Evolutionary conservation across 208 protist species (phyloP).

Genomic region (Wallacemonas collosoma): DNA sequence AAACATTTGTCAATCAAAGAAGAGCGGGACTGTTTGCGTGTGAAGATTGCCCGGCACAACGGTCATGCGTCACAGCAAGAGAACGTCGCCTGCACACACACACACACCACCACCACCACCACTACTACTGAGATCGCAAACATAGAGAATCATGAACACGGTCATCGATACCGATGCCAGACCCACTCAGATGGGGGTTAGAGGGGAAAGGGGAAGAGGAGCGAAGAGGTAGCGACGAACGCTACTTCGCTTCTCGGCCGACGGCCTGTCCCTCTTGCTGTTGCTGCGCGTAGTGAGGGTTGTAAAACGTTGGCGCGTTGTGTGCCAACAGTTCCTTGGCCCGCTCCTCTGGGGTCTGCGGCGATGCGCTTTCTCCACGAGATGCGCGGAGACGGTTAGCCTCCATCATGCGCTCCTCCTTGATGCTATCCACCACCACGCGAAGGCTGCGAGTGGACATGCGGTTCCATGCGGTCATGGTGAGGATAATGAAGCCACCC

Average conservation of each 20-base stretch:
- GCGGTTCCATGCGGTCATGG: slow-evolving; percentile 73
- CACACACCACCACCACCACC: too few relatives aligned
- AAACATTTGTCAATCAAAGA: too few relatives aligned
- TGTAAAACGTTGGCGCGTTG: slow-evolving; percentile 49
- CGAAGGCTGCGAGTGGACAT: slow-evolving; percentile 60
- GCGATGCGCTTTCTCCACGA: slow-evolving; percentile 2
- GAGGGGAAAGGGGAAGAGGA: not conserved
- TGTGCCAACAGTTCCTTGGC: slow-evolving; percentile 27
- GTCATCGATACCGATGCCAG: not conserved
- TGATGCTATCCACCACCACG: slow-evolving; percentile 60
- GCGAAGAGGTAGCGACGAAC: not conserved
- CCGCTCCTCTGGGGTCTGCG: slow-evolving; percentile 21
- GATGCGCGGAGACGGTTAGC: slow-evolving; percentile 45
- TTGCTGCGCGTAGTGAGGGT: slow-evolving; percentile 58
- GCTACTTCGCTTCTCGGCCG: not conserved
- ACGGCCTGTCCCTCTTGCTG: slow-evolving; percentile 31
- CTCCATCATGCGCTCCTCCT: slow-evolving; percentile 63
- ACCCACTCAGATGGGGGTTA: too few relatives aligned
- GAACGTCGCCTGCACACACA: too few relatives aligned
- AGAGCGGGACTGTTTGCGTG: too few relatives aligned
- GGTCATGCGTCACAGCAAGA: too few relatives aligned
- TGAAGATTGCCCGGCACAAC: too few relatives aligned
- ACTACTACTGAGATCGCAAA: too few relatives aligned
- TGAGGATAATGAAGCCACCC: slow-evolving; percentile 43
- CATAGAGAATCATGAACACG: not conserved